These are phyloP conservation scores for Schwanniomyces pseudopolymorphus DNA, from an alignment of 805 yeast genomes.

Conservation along the genomic window DNA sequence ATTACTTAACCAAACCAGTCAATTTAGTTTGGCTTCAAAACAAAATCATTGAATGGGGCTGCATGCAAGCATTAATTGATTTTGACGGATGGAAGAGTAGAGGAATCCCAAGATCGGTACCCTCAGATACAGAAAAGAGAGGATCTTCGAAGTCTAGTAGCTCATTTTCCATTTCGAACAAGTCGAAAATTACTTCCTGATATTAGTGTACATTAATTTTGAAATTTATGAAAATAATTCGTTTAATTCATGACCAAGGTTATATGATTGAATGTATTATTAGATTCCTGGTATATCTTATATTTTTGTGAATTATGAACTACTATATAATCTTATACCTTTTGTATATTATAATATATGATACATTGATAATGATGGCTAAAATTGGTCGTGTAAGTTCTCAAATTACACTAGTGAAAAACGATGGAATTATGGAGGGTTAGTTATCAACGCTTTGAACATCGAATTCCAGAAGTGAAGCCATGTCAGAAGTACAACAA, in stretches of 20 bases:
- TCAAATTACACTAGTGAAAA: not conserved
- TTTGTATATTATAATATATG: not conserved
- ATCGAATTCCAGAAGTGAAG: not conserved
- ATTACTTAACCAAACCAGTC: slow-evolving; percentile 93
- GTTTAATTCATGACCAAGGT: not conserved
- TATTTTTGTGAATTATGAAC: not conserved
- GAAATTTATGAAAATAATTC: not conserved
- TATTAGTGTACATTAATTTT: not conserved
- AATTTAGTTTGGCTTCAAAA: slow-evolving; percentile 90
- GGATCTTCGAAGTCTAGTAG: not conserved
- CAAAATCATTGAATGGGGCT: slow-evolving; percentile 97
- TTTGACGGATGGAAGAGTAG: slow-evolving; percentile 81
- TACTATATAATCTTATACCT: not conserved
- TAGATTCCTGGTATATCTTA: not conserved
- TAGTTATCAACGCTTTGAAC: not conserved
- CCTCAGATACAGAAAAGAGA: not conserved
- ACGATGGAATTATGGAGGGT: not conserved
- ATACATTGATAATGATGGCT: not conserved
- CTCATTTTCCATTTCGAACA: not conserved
- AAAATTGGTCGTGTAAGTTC: not conserved
- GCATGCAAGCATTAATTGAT: slow-evolving; percentile 96
- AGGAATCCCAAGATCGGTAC: slow-evolving; percentile 2
- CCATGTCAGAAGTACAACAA: slow-evolving; percentile 5
- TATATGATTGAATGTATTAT: not conserved
- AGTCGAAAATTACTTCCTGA: not conserved